Evolutionary conservation across 2,329 filamentous ascomycete genomes (phyloP).

Genomic region (Onygenales sp.): DNA sequence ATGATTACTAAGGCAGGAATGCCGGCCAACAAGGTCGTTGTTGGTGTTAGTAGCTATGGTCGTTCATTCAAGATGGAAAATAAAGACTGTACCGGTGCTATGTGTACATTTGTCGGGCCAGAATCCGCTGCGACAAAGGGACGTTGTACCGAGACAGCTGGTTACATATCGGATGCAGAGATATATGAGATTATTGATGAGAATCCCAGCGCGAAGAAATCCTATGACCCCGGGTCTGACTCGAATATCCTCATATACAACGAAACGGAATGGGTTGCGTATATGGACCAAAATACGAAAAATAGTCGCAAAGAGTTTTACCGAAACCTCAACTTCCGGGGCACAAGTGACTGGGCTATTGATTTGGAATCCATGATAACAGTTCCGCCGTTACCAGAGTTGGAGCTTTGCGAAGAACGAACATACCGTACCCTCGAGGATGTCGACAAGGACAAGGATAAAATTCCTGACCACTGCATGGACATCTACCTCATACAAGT

Average conservation of each 20-base stretch:
- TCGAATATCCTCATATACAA: slow-evolving; percentile 23
- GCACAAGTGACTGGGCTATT: slow-evolving; percentile 25
- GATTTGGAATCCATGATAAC: slow-evolving; percentile 14
- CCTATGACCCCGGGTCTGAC: slow-evolving; percentile 9
- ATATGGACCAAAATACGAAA: slow-evolving; percentile 21
- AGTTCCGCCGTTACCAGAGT: too few relatives aligned
- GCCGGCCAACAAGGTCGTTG: slow-evolving; percentile 20
- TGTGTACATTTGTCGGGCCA: slow-evolving; percentile 25
- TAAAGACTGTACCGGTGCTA: slow-evolving; percentile 19
- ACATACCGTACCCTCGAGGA: too few relatives aligned
- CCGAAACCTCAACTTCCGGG: slow-evolving; percentile 17
- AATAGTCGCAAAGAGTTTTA: slow-evolving; percentile 13
- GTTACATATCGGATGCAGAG: slow-evolving; percentile 34
- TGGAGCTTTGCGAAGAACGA: too few relatives aligned
- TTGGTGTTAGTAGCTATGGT: slow-evolving; percentile 29
- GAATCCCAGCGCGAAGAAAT: slow-evolving; percentile 1
- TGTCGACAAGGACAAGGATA: too few relatives aligned
- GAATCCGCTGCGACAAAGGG: slow-evolving; percentile 23
- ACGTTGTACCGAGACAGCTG: slow-evolving; percentile 28
- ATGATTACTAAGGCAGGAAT: slow-evolving; percentile 33
- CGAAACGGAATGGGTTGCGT: slow-evolving; percentile 25
- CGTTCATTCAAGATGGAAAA: slow-evolving; percentile 26
- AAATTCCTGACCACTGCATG: too few relatives aligned
- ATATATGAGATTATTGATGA: slow-evolving; percentile 24
- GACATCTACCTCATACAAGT: too few relatives aligned